Evolutionary conservation across 192 early-diverging fungal genomes (phyloP).

Genomic region (Rhizophagus prolifer): DNA sequence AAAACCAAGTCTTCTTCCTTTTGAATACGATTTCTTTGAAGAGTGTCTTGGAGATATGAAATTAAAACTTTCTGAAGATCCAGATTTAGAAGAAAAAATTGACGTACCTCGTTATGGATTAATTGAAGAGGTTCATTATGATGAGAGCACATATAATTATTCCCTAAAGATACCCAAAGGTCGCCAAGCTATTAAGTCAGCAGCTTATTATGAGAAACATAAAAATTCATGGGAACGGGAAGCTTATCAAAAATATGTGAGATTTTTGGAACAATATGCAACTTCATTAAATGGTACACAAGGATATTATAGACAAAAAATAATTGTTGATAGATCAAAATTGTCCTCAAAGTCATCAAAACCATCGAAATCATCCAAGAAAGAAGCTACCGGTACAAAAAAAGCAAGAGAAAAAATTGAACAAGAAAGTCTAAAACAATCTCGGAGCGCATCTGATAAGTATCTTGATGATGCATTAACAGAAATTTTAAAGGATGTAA

Average conservation of each 20-base stretch:
- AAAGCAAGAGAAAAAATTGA: neutral
- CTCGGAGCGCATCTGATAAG: neutral
- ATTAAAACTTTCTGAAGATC: neutral
- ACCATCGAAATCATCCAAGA: neutral
- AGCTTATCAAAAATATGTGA: constrained; percentile 24
- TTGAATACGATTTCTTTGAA: constrained; percentile 9
- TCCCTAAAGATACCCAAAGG: neutral
- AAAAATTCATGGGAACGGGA: neutral
- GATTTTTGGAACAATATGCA: constrained; percentile 20
- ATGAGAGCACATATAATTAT: neutral
- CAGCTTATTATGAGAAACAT: neutral
- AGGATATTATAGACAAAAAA: neutral
- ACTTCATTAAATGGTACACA: constrained; percentile 14
- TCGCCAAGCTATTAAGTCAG: neutral
- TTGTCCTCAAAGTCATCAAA: too few species aligned
- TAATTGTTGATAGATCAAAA: neutral
- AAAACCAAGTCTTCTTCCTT: neutral
- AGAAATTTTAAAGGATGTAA: neutral
- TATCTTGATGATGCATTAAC: neutral
- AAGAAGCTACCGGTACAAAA: neutral
- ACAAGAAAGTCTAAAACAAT: neutral
- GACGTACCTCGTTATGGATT: neutral
- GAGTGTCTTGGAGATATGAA: constrained; percentile 17
- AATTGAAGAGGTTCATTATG: neutral
- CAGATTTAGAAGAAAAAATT: neutral